Evolutionary conservation across 345 rosid species (phyloP).

Genomic region (Corymbia maculata): DNA sequence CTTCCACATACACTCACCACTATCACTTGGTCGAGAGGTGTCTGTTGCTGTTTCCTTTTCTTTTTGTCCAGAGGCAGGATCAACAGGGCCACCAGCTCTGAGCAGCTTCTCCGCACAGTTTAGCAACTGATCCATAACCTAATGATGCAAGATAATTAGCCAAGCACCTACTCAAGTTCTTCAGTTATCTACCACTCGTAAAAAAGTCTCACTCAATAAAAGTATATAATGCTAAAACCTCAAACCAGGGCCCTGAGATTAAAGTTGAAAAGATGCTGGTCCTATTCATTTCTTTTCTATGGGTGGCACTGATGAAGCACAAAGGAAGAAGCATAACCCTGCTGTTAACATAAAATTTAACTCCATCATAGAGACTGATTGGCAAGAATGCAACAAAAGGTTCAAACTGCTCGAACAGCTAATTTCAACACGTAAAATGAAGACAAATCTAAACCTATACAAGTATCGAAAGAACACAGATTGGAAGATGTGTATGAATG

Average conservation of each 20-base stretch:
- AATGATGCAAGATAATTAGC: not conserved
- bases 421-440: not conserved
- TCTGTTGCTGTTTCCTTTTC: constrained; percentile 11
- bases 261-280: not conserved
- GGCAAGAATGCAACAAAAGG: not conserved
- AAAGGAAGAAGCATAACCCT: not conserved
- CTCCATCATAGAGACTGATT: not conserved
- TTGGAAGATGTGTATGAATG: not conserved
- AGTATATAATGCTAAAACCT: not conserved
- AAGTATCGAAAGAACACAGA: not conserved
- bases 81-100: constrained; percentile 16
- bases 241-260: not conserved
- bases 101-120: constrained; percentile 50
- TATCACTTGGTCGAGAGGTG: constrained; percentile 9
- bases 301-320: not conserved
- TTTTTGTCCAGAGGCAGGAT: constrained; percentile 5
- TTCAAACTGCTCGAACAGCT: not conserved
- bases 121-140: constrained; percentile 61
- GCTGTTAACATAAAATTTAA: not conserved
- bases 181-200: not conserved
- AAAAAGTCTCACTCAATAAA: not conserved
- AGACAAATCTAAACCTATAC: not conserved
- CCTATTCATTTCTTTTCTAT: not conserved
- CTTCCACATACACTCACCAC: constrained; percentile 28
- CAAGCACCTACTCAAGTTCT: not conserved